Evolutionary conservation across 2,329 filamentous ascomycete genomes (phyloP).

Genomic region (Stemphylium lycopersici): DNA sequence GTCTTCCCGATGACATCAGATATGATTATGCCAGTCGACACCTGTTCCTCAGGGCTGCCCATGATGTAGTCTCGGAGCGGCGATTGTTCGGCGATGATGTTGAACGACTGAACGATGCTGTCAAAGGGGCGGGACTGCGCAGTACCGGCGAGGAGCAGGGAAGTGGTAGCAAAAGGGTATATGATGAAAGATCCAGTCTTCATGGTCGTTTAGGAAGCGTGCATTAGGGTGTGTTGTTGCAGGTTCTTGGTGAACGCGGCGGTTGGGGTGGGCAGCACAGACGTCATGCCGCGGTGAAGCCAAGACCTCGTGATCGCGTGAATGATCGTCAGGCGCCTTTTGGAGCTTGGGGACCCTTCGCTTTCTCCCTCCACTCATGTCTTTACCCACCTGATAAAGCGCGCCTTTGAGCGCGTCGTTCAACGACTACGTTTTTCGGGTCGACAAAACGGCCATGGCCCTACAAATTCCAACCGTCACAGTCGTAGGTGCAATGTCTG

Average conservation of each 20-base stretch:
- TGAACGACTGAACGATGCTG: conserved; percentile 36
- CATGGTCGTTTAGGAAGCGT: conserved; percentile 29
- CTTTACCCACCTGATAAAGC: conserved; percentile 16
- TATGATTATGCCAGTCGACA: conserved; percentile 65
- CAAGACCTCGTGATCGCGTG: conserved; percentile 45
- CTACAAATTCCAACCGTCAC: conserved; percentile 42
- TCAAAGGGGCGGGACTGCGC: conserved; percentile 42
- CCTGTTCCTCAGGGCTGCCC: conserved; percentile 36
- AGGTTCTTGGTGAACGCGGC: conserved; percentile 15
- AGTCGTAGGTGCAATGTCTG: conserved; percentile 31
- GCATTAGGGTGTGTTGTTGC: conserved; percentile 17
- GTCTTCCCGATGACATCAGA: conserved; percentile 84
- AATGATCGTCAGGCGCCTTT: conserved; percentile 24
- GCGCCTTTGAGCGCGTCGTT: conserved; percentile 24
- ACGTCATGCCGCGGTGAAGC: conserved; percentile 45
- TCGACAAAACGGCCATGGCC: conserved; percentile 18
- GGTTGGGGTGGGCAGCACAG: conserved; percentile 26
- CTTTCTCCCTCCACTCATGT: conserved; percentile 20
- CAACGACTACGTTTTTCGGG: background rate
- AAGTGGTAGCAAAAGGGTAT: conserved; percentile 38
- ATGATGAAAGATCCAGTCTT: conserved; percentile 30
- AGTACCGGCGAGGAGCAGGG: conserved; percentile 39
- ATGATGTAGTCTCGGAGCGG: conserved; percentile 39
- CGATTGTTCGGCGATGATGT: conserved; percentile 35
- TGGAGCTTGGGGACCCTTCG: conserved; percentile 10